Percentiles rank a stretch among this genome's conserved stretches.
Evolutionary conservation across 495 filamentous ascomycete genomes (phyloP).

Genomic region (Glonium stellatum): DNA sequence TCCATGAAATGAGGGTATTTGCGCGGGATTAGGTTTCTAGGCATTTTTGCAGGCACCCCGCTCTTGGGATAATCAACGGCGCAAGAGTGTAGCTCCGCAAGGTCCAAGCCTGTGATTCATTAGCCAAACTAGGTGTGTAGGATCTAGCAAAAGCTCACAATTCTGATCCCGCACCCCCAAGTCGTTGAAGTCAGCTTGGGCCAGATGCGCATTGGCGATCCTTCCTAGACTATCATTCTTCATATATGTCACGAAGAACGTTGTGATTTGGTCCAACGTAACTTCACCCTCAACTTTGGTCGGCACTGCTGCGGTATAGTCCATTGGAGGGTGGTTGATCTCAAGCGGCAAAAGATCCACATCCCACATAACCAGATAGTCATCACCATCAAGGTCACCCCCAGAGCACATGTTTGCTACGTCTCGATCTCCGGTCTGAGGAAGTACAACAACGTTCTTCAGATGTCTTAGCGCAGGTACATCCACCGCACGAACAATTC

Average conservation of each 20-base stretch:
- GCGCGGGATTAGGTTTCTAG: slow-evolving; percentile 48
- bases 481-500: slow-evolving; percentile 80
- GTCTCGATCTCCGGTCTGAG: slow-evolving; percentile 74
- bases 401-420: slow-evolving; percentile 92
- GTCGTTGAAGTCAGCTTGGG: slow-evolving; percentile 57
- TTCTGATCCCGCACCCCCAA: slow-evolving; percentile 60
- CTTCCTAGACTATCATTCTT: slow-evolving; percentile 74
- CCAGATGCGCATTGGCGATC: slow-evolving; percentile 81
- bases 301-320: slow-evolving; percentile 50
- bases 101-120: slow-evolving; percentile 44
- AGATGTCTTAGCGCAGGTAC: slow-evolving; percentile 64
- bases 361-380: slow-evolving; percentile 94
- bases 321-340: slow-evolving; percentile 70
- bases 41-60: slow-evolving; percentile 67
- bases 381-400: slow-evolving; percentile 93
- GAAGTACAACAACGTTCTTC: slow-evolving; percentile 78
- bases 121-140: background rate
- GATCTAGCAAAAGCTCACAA: slow-evolving; percentile 44
- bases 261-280: slow-evolving; percentile 59
- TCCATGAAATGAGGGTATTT: slow-evolving; percentile 92
- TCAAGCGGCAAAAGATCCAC: slow-evolving; percentile 59
- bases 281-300: slow-evolving; percentile 52
- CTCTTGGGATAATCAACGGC: slow-evolving; percentile 93
- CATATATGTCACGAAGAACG: slow-evolving; percentile 90
- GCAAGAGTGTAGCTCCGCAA: slow-evolving; percentile 78